Conservation (phyloP, 2,329 filamentous ascomycete species). For the Fonsecaea erecta region DNA sequence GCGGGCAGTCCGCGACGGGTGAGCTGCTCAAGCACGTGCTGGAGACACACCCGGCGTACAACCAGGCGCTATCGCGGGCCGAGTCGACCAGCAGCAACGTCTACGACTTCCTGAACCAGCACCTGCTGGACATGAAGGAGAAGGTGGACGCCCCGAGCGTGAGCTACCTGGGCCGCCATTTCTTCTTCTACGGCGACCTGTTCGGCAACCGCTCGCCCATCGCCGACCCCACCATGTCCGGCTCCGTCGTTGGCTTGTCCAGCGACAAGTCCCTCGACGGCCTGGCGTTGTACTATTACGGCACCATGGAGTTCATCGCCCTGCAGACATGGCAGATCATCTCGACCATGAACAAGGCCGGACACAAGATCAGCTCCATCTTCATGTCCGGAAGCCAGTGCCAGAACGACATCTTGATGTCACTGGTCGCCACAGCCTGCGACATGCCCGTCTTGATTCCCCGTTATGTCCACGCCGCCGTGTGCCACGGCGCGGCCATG, state of each 20-base stretch:
- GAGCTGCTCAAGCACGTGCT: conserved; percentile 93
- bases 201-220: conserved; percentile 96
- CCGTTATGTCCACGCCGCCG: conserved; percentile 89
- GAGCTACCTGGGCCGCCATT: conserved; percentile 84
- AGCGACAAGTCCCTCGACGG: conserved; percentile 86
- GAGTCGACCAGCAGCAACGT: conserved; percentile 85
- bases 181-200: conserved; percentile 98
- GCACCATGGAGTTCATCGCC: conserved; percentile 96
- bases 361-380: conserved; percentile 86
- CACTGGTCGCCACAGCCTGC: conserved; percentile 86
- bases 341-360: conserved; percentile 87
- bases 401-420: conserved; percentile 91
- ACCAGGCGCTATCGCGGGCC: conserved; percentile 76
- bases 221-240: conserved; percentile 90
- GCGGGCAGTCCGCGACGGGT: conserved; percentile 93
- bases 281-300: conserved; percentile 90
- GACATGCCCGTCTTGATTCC: conserved; percentile 92
- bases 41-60: conserved; percentile 90
- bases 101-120: conserved; percentile 91
- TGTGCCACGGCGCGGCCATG: conserved; percentile 98
- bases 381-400: conserved; percentile 99
- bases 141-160: conserved; percentile 73
- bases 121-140: conserved; percentile 76
- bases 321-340: conserved; percentile 96
- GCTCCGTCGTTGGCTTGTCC: conserved; percentile 82